Evolutionary conservation across 176 grass and related monocot species (phyloP).

Genomic region (Aegilops longissima): DNA sequence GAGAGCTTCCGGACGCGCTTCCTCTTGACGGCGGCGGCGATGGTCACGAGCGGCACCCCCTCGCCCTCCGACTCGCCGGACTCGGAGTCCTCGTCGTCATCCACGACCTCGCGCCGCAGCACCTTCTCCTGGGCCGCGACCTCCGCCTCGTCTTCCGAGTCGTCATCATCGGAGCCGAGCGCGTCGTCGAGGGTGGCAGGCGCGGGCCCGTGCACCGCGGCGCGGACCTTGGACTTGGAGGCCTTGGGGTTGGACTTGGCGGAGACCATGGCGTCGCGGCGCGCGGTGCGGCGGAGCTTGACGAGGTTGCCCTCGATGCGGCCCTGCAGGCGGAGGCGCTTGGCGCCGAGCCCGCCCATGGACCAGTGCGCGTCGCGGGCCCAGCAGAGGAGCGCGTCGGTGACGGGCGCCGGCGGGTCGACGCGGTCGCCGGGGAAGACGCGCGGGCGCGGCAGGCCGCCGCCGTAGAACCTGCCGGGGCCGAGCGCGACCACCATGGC

Average conservation of each 20-base stretch:
- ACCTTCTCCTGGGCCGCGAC: conserved; percentile 28
- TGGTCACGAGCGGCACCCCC: conserved; percentile 23
- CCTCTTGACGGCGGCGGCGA: conserved; percentile 47
- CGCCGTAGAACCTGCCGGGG: conserved; percentile 79
- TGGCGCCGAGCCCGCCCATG: conserved; percentile 75
- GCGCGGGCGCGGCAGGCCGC: conserved; percentile 64
- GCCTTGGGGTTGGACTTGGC: background rate
- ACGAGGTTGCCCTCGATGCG: conserved; percentile 78
- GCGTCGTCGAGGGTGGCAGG: background rate
- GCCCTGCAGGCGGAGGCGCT: conserved; percentile 81
- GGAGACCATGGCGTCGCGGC: background rate
- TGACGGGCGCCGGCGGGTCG: conserved; percentile 60
- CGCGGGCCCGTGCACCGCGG: conserved; percentile 36
- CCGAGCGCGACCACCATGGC: conserved; percentile 71
- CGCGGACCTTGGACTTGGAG: background rate
- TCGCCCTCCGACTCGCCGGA: conserved; percentile 32
- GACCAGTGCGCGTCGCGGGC: conserved; percentile 88
- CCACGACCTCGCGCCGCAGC: conserved; percentile 6
- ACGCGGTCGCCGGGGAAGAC: conserved; percentile 70
- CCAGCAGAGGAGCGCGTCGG: conserved; percentile 70
- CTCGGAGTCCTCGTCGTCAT: background rate
- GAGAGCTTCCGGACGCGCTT: conserved; percentile 60
- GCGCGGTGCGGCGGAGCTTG: conserved; percentile 65
- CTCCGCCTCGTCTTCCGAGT: conserved; percentile 10
- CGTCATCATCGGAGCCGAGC: conserved; percentile 40